Base-by-base conservation (phyloP, 441 rosid genomes). In the Eugenia klotzschiana region DNA sequence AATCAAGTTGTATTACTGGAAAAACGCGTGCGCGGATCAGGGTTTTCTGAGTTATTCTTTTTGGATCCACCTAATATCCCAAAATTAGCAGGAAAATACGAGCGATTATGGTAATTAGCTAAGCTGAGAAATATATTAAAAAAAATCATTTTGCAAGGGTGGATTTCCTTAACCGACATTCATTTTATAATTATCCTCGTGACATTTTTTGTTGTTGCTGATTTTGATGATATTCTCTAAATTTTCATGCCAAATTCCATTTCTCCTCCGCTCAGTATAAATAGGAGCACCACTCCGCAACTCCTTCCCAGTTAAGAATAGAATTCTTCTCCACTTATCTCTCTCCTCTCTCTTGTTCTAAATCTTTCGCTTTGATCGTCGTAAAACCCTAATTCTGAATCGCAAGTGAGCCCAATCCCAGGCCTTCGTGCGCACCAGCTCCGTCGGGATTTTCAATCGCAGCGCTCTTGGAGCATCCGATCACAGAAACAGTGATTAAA, bases 341-440 rank as follows among this genome's bases (percentile, higher is more conserved):
- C 88, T 64, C 58, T 73, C 88, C 84, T 52, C 53, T 79, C 74
- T 72, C 85, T 87, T 82, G 73, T 85, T 87, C 85, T 83, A 84
- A 82, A 81, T 80, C 77, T 83, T 83, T 83, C 9, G 72, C 46
- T 56, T 88, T 84, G 90, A 92, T 86, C 84, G 46, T 29, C 22
- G 41, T 46, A 77, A 89, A 90, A 85, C 92, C 92, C 90, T 89
- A 88, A 81, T 85, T 80, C 81, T 60, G 85, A 57, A 85, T 84
- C 83, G 79, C 79, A 49, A 46, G 50, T 5, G 77, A 64, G 46
- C 15, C 77, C n/a, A 64, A 64, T 64, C 46, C 23, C 46, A 11
- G 77, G 77, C 46, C 46, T 64, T 20, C 2, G 77, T 13, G 77
- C 46, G 77, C 77, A 10, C 74, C 40, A 2, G 72, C 40, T 27